These are phyloP conservation scores for Alternaria sp. DNA, from an alignment of 2,329 filamentous ascomycete genomes.

Conservation along the genomic window DNA sequence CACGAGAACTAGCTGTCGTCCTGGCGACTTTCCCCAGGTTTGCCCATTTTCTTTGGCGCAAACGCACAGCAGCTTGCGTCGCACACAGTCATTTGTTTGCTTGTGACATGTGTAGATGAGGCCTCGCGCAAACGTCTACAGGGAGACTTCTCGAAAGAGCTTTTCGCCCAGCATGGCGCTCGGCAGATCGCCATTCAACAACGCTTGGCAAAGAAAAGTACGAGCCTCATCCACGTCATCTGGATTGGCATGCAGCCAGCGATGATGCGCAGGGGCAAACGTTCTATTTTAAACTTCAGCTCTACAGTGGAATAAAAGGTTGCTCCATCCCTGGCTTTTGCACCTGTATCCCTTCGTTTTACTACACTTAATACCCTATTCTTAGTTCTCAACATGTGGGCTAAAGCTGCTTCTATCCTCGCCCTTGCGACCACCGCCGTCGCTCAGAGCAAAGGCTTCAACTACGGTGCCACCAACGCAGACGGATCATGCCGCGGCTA, in stretches of 20 bases:
- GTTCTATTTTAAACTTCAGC: neutral
- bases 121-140: neutral
- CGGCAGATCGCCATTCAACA: constrained; percentile 17
- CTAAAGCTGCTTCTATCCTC: constrained; percentile 18
- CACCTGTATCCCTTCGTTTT: neutral
- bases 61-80: neutral
- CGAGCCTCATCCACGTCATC: constrained; percentile 25
- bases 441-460: constrained; percentile 64
- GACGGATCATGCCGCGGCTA: constrained; percentile 66
- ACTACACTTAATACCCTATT: neutral
- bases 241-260: constrained; percentile 14
- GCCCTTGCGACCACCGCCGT: constrained; percentile 30
- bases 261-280: constrained; percentile 18
- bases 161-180: neutral
- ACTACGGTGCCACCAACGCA: constrained; percentile 70
- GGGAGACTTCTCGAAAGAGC: neutral
- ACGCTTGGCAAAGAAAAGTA: constrained; percentile 12
- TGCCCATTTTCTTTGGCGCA: neutral
- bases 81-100: neutral
- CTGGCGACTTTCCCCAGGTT: neutral
- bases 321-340: neutral
- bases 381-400: constrained; percentile 16
- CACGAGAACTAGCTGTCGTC: neutral
- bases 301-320: neutral
- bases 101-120: neutral